Conservation (phyloP, 768 basidiomycete genomes). For the Trametes maxima region DNA sequence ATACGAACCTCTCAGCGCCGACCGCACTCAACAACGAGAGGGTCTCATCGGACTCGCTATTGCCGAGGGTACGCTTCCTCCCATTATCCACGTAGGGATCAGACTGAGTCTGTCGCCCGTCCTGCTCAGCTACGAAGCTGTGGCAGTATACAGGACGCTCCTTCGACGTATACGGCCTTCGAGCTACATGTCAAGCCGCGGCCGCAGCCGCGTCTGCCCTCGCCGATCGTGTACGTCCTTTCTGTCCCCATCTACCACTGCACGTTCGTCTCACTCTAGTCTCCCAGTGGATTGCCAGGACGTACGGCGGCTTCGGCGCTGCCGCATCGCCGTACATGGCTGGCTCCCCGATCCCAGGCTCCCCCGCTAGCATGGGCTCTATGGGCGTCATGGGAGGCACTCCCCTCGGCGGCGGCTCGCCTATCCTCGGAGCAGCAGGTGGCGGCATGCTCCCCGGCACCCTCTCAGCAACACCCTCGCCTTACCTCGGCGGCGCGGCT, state of each 20-base stretch:
- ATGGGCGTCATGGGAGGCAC: neutral
- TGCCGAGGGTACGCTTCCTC: constrained; percentile 58
- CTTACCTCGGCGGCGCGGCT: neutral
- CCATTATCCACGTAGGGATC: too few relatives aligned
- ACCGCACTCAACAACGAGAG: constrained; percentile 64
- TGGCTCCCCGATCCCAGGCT: constrained; percentile 1
- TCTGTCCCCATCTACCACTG: neutral
- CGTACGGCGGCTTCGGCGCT: neutral
- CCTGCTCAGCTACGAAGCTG: constrained; percentile 51
- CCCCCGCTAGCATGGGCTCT: neutral
- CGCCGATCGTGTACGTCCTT: constrained; percentile 17
- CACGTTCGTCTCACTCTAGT: neutral
- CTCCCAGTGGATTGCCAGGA: neutral
- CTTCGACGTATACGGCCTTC: constrained; percentile 47
- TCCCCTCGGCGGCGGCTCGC: neutral
- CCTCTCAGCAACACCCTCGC: neutral
- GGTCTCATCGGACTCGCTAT: constrained; percentile 67
- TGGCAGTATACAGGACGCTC: constrained; percentile 52
- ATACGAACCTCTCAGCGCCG: constrained; percentile 58
- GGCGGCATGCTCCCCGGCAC: neutral
- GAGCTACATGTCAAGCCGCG: constrained; percentile 61
- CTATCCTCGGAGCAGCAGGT: neutral
- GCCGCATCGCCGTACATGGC: constrained; percentile 3
- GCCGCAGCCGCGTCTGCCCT: constrained; percentile 55
- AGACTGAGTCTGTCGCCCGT: neutral